These are phyloP conservation scores for Diaporthe longicolla DNA, from an alignment of 2,329 filamentous ascomycete genomes.

Conservation along the genomic window DNA sequence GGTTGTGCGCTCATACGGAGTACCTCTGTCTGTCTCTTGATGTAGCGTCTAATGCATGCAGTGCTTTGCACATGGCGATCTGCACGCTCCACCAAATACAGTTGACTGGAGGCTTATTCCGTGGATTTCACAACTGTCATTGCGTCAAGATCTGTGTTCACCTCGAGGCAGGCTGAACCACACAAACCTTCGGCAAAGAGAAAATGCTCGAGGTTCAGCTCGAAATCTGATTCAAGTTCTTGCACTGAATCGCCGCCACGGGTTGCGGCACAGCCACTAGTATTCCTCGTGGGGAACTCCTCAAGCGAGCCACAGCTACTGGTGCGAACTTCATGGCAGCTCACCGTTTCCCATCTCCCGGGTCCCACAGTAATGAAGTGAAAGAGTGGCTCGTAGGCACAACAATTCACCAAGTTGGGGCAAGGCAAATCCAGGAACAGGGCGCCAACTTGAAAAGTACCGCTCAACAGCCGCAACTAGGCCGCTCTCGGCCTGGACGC, in stretches of 20 bases:
- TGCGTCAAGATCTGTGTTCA: not conserved
- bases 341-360: conserved; percentile 1
- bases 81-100: conserved; percentile 22
- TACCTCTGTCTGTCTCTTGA: too few species aligned
- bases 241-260: not conserved
- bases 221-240: not conserved
- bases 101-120: conserved; percentile 1
- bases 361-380: not conserved
- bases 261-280: not conserved
- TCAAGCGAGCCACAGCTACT: conserved; percentile 11
- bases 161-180: not conserved
- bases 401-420: not conserved
- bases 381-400: not conserved
- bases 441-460: conserved; percentile 5
- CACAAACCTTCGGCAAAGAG: not conserved
- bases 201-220: not conserved
- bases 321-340: not conserved
- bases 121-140: not conserved
- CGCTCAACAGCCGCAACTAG: conserved; percentile 24
- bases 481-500: conserved; percentile 24
- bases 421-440: not conserved
- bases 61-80: conserved; percentile 6
- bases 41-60: too few species aligned
- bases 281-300: not conserved
- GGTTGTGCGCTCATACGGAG: not conserved